Conservation (phyloP, 495 filamentous ascomycete species). For the Neurospora sp. region DNA sequence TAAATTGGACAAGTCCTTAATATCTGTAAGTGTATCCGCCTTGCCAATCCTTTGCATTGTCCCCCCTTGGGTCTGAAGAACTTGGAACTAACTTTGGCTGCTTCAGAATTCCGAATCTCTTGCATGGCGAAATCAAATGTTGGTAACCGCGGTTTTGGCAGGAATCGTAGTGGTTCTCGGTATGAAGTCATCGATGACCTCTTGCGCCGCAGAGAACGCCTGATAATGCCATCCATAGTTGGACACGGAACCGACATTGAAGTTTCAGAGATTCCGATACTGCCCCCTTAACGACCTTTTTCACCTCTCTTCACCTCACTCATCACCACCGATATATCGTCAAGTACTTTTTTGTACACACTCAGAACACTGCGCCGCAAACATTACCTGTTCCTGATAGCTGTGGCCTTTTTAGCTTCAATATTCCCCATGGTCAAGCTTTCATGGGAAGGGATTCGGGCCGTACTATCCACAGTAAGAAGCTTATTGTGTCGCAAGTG, state of each 20-base stretch:
- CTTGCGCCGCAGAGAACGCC: neutral
- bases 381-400: neutral
- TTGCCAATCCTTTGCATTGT: neutral
- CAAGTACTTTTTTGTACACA: neutral
- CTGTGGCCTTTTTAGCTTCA: neutral
- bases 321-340: neutral
- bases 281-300: neutral
- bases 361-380: neutral
- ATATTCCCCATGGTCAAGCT: neutral
- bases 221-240: neutral
- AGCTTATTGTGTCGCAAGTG: neutral
- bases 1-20: neutral
- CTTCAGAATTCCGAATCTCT: neutral
- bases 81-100: neutral
- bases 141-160: neutral
- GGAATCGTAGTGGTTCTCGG: neutral
- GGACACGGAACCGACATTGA: neutral
- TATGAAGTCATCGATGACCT: neutral
- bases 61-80: neutral
- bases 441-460: neutral
- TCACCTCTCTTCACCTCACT: neutral
- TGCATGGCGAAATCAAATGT: neutral
- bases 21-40: neutral
- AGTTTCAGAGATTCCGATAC: neutral
- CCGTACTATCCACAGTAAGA: neutral